phyloP scores from a whole-genome alignment of 2,329 filamentous ascomycete species.

The Monosporascus sp. region DNA sequence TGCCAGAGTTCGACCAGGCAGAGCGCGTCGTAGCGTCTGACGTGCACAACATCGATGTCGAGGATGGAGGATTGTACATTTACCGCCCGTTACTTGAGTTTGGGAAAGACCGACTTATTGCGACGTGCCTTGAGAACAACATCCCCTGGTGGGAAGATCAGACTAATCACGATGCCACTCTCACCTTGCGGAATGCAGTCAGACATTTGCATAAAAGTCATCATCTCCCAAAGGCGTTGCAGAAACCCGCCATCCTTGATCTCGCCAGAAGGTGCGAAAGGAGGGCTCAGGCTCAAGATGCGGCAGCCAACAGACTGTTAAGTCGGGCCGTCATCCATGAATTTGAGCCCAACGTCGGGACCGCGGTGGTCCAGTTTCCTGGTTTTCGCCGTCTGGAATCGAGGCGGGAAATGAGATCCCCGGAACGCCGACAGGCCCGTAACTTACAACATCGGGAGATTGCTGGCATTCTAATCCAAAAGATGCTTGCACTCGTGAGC shows the following conservation, averaged over 20 bases:
- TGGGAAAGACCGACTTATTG: conserved; percentile 65
- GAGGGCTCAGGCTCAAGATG: conserved; percentile 38
- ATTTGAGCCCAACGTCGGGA: conserved; percentile 43
- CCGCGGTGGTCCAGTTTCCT: conserved; percentile 41
- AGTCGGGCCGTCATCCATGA: conserved; percentile 38
- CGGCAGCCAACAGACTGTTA: conserved; percentile 52
- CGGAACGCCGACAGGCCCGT: conserved; percentile 20
- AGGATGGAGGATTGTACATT: conserved; percentile 60
- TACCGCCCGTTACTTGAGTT: conserved; percentile 67
- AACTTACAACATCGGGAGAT: conserved; percentile 34
- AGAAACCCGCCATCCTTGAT: conserved; percentile 55
- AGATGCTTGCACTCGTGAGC: conserved; percentile 44
- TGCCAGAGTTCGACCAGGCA: conserved; percentile 8
- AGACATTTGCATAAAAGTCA: conserved; percentile 57
- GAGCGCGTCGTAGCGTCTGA: conserved; percentile 7
- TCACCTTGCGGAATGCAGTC: conserved; percentile 78
- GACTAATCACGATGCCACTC: conserved; percentile 71
- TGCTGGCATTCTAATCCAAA: conserved; percentile 41
- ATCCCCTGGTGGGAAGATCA: conserved; percentile 77
- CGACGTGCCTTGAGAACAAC: conserved; percentile 63
- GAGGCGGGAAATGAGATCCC: conserved; percentile 12
- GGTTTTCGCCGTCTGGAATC: conserved; percentile 17
- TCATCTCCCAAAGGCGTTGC: conserved; percentile 63
- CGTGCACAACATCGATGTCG: conserved; percentile 32
- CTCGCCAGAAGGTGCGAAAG: conserved; percentile 49